A percentile compares a stretch with the other conserved stretches of the same genome.
Evolutionary conservation across 129 eudicot genomes (phyloP).

Genomic region (Flaveria robusta): DNA sequence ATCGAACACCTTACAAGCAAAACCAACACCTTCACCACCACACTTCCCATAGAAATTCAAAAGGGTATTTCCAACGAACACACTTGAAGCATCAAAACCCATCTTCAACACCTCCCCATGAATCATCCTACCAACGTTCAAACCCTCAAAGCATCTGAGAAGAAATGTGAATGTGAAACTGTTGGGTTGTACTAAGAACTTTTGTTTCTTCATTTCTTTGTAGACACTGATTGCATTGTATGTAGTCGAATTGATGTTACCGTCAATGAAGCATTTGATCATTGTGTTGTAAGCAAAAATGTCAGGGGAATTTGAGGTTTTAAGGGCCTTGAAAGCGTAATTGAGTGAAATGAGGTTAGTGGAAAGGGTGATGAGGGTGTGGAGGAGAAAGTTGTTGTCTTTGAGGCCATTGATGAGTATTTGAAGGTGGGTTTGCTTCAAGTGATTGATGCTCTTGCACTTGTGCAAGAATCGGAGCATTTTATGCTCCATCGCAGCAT

Average conservation of each 20-base stretch:
- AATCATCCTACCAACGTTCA: constrained; percentile 42
- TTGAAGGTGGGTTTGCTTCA: constrained; percentile 59
- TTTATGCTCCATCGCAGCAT: constrained; percentile 40
- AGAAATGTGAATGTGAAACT: constrained; percentile 63
- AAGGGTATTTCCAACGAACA: constrained; percentile 59
- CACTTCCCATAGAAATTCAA: constrained; percentile 51
- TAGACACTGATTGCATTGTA: constrained; percentile 36
- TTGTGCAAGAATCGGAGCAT: constrained; percentile 45
- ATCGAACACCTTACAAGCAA: constrained; percentile 49
- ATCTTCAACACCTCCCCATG: constrained; percentile 55
- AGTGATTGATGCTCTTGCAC: constrained; percentile 42
- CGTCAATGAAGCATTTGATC: constrained; percentile 51
- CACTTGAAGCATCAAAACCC: constrained; percentile 49
- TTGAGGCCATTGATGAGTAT: constrained; percentile 47
- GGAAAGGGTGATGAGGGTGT: constrained; percentile 50
- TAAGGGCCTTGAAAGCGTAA: constrained; percentile 46
- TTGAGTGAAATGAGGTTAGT: constrained; percentile 52
- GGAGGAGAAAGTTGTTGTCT: constrained; percentile 38
- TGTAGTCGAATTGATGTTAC: constrained; percentile 1
- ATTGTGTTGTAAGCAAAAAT: constrained; percentile 51
- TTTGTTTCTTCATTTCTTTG: constrained; percentile 36
- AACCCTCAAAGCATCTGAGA: constrained; percentile 41
- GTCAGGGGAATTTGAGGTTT: constrained; percentile 24
- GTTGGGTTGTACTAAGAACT: constrained; percentile 35
- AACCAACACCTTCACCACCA: constrained; percentile 32